Base-by-base conservation (phyloP, 2,329 filamentous ascomycete genomes). In the Pseudogymnoascus sp. region DNA sequence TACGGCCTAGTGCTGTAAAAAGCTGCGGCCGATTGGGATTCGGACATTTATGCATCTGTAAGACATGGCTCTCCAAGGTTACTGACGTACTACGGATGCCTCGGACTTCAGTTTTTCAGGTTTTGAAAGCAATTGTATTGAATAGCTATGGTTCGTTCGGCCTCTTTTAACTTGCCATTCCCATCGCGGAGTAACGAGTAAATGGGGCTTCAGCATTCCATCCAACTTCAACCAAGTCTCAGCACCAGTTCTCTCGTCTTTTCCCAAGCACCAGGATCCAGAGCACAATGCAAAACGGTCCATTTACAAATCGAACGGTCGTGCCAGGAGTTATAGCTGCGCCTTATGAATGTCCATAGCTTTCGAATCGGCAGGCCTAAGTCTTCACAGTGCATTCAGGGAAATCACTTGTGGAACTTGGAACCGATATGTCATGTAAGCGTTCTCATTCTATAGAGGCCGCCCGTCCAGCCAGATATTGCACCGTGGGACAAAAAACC, bases 181-280 rank as follows among this genome's bases (percentile, higher is more conserved):
- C n/a, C 8, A 8, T 6, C 1, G 5, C 4, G n/a, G 26, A 19
- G 6, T 4, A 33, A 4, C 6, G 8, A 55, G 29, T 29, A 33
- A 19, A 7, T 4, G 2, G n/a, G 10, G 1, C 16, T 33, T 12
- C n/a, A 5, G 29, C n/a, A 33, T 26, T 16, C 45, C 29, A 55
- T 33, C n/a, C 10, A n/a, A 33, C 49, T 55, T 10, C 49, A 33
- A 55, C 5, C 29, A 19, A 55, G 49, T 14, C n/a, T 8, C 29
- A 55, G 14, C 49, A 21, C 26, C 29, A 55, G 39, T 19, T 72
- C 72, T 72, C 72, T 72, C 59, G 75, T 74, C 67, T 76, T 78
- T 63, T 79, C 77, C 78, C 72, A 78, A 60, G 73, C 72, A 6
- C 79, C 67, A 2, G 63, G 55, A 43, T 63, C 61, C 4, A n/a